Evolutionary conservation across 2,329 filamentous ascomycete genomes (phyloP).

Genomic region (Cladorrhinum sp.): DNA sequence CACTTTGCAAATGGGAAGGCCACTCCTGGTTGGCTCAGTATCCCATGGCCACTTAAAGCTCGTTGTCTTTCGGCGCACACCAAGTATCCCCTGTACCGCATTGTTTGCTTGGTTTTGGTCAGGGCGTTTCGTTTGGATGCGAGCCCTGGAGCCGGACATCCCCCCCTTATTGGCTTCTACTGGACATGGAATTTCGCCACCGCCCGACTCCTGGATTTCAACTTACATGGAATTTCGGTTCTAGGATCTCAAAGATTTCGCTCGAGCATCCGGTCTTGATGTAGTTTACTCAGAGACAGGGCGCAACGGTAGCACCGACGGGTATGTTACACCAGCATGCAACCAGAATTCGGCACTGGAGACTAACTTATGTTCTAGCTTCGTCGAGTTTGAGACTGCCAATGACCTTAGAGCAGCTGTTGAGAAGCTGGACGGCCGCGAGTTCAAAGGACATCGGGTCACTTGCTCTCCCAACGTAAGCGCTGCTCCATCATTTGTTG

Average conservation of each 20-base stretch:
- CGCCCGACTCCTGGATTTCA: slow-evolving; percentile 52
- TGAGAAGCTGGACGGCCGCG: slow-evolving; percentile 87
- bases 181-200: slow-evolving; percentile 2
- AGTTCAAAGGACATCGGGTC: slow-evolving; percentile 88
- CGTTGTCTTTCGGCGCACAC: slow-evolving; percentile 10
- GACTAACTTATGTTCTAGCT: slow-evolving; percentile 52
- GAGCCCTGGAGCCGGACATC: slow-evolving; percentile 17
- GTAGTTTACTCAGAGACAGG: slow-evolving; percentile 97
- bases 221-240: slow-evolving; percentile 78
- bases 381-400: slow-evolving; percentile 95
- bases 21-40: slow-evolving; percentile 12
- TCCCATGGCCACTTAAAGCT: slow-evolving; percentile 9
- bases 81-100: slow-evolving; percentile 3
- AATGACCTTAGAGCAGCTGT: slow-evolving; percentile 86
- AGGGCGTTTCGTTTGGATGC: slow-evolving; percentile 13
- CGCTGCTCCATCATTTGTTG: slow-evolving; percentile 21
- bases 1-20: slow-evolving; percentile 12
- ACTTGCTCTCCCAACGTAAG: slow-evolving; percentile 84
- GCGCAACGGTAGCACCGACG: slow-evolving; percentile 87
- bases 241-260: slow-evolving; percentile 99
- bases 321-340: slow-evolving; percentile 57
- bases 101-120: slow-evolving; percentile 20
- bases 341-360: neutral
- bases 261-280: slow-evolving; percentile 91
- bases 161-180: slow-evolving; percentile 12